Evolutionary conservation across 176 grass and related monocot species (phyloP), one percentile per base, ranked within the genome.

Genomic region (Oryza nivara): DNA sequence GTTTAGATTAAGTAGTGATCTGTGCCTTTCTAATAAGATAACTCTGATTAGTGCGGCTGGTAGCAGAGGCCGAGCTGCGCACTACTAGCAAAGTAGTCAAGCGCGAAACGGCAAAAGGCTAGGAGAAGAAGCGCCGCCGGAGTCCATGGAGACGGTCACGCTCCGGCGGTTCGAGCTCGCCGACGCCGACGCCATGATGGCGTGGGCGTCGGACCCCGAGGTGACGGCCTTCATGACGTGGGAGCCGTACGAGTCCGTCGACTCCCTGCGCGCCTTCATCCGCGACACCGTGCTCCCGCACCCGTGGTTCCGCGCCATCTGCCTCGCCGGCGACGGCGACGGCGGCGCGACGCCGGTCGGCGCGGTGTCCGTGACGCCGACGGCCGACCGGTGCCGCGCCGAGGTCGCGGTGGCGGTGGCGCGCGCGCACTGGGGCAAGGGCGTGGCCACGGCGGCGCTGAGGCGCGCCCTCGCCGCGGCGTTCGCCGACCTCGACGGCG

Each of bases 271-370:
- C 47, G 67, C 77, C 52, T 97, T 92, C 86, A 60, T 94, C 77
- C 64, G 68, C 7, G 84, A 79, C 67, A 56, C 75, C 67, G 90
- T 86, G 51, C 68, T 88, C 36, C 92, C 86, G 41, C 95, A 94
- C 80, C 88, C 92, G 1, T 97, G 92, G 88, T 78, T 84, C 84
- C 90, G 95, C 36, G 88, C 92, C 66, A 73, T 92, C 75, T 91
- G 92, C 88, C 67, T 92, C 73, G 61, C 13, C 65, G 72, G 49
- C 61, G 69, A 6, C 67, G 40, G 17, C 61, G 69, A 3, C 69
- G 69, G 1, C 68, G 40, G 17, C 11, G 68, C 1, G 6, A 3
- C 49, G 4, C 83, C 95, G 2, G 87, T 93, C 13, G 92, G 96
- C 34, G 76, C 83, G 68, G 80, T 98, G 60, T 93, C 89, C 35